These are phyloP conservation scores for Fusarium sacchari DNA, from an alignment of 2,329 filamentous ascomycete genomes.

Conservation along the genomic window DNA sequence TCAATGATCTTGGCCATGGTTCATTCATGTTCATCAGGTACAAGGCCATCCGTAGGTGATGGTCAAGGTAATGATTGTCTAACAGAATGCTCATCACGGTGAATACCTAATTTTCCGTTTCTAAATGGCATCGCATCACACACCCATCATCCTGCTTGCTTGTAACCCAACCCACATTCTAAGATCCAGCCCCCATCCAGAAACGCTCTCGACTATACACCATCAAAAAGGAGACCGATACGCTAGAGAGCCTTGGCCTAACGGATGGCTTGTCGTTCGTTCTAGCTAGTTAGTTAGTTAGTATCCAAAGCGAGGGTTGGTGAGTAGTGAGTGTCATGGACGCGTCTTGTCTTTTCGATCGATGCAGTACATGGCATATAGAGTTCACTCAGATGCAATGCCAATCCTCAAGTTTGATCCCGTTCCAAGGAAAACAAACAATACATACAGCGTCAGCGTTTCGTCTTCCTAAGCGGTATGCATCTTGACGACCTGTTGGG, in stretches of 20 bases:
- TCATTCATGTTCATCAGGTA: constrained; percentile 29
- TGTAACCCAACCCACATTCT: constrained; percentile 1
- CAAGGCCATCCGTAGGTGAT: constrained; percentile 7
- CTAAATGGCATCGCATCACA: constrained; percentile 28
- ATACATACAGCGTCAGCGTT: constrained; percentile 1
- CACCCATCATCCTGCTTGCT: constrained; percentile 35
- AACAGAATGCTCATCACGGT: not conserved
- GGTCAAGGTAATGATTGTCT: constrained; percentile 14
- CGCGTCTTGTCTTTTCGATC: constrained; percentile 1
- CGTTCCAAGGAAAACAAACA: constrained; percentile 25
- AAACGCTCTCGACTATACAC: constrained; percentile 14
- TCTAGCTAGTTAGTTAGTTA: not conserved
- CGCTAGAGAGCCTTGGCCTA: constrained; percentile 22
- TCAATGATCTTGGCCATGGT: not conserved
- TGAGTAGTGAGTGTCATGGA: constrained; percentile 4
- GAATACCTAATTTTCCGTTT: not conserved
- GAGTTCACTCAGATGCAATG: not conserved
- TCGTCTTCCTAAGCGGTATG: constrained; percentile 29
- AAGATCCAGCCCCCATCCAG: constrained; percentile 10
- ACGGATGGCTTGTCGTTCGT: constrained; percentile 16
- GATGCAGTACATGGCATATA: not conserved
- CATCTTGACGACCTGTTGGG: constrained; percentile 36
- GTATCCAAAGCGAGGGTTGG: constrained; percentile 13
- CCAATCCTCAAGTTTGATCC: not conserved
- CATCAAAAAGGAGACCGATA: constrained; percentile 6